phyloP scores from a whole-genome alignment of 805 yeast species.

The Wickerhamiella kurtzmanii region DNA sequence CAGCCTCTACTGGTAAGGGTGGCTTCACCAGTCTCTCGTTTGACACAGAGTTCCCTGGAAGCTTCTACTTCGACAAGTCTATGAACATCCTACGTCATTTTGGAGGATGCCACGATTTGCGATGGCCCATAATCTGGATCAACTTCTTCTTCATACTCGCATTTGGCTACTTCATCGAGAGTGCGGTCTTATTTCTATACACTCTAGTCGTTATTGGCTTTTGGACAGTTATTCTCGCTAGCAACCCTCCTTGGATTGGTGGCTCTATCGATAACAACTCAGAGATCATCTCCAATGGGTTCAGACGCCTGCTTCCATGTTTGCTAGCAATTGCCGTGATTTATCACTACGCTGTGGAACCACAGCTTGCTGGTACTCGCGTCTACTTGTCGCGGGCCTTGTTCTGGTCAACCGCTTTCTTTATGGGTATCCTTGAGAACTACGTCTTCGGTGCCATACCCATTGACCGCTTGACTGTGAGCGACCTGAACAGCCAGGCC shows the following conservation, averaged over 20 bases:
- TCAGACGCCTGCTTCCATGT: conserved; percentile 63
- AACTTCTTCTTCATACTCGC: conserved; percentile 48
- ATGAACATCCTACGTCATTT: conserved; percentile 22
- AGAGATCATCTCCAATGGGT: conserved; percentile 51
- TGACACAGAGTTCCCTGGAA: conserved; percentile 60
- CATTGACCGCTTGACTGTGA: conserved; percentile 63
- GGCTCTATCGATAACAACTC: conserved; percentile 44
- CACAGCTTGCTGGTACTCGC: conserved; percentile 12
- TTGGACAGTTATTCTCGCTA: conserved; percentile 71
- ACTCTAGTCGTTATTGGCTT: conserved; percentile 49
- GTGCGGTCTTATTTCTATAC: conserved; percentile 48
- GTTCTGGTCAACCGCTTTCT: conserved; percentile 67
- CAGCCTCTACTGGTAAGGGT: conserved; percentile 35
- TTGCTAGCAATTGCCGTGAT: conserved; percentile 56
- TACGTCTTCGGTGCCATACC: conserved; percentile 81
- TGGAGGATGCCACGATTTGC: conserved; percentile 55
- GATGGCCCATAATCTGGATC: conserved; percentile 40
- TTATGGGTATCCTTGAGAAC: conserved; percentile 77
- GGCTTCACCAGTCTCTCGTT: conserved; percentile 45
- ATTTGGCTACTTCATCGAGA: conserved; percentile 34
- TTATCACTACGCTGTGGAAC: conserved; percentile 40
- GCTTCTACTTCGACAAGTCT: conserved; percentile 45
- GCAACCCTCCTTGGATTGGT: conserved; percentile 49
- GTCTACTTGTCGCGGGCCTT: conserved; percentile 29
- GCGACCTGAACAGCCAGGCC: conserved; percentile 59